These are phyloP conservation scores for Colletotrichum liaoningense DNA, from an alignment of 2,329 filamentous ascomycete species.

Conservation along the genomic window DNA sequence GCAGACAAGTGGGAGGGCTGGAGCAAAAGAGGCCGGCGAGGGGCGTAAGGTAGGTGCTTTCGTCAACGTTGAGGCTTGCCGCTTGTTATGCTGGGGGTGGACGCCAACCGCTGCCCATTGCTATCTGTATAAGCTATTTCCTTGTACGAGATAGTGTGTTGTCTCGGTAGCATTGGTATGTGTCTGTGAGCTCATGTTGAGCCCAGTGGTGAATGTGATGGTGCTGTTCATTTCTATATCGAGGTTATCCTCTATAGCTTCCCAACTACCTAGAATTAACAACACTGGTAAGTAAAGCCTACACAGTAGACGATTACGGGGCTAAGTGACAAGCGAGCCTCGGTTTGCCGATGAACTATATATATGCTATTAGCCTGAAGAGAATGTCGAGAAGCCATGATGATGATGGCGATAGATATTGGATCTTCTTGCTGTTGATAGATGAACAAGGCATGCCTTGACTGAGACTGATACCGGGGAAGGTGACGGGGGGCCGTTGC, in stretches of 20 bases:
- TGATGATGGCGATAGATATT: background rate
- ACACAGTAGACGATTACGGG: background rate
- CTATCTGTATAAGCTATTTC: background rate
- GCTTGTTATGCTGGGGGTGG: no score
- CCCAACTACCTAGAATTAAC: background rate
- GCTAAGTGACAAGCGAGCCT: background rate
- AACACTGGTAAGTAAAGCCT: background rate
- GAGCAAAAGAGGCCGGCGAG: background rate
- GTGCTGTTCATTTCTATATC: background rate
- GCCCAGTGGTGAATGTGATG: no score
- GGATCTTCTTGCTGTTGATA: background rate
- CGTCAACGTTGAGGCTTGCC: background rate
- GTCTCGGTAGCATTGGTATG: background rate
- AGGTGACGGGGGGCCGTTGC: background rate
- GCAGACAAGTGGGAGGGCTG: background rate
- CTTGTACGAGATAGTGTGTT: background rate
- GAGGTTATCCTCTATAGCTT: background rate
- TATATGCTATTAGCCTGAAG: background rate
- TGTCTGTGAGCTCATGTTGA: background rate
- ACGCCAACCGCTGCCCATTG: background rate
- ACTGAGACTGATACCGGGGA: background rate
- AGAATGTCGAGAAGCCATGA: background rate
- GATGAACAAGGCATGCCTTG: background rate
- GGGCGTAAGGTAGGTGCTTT: background rate
- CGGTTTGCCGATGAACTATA: no score